Conservation (phyloP, 371 early-diverging fungal genomes). For the Encephalitozoon romaleae region DNA sequence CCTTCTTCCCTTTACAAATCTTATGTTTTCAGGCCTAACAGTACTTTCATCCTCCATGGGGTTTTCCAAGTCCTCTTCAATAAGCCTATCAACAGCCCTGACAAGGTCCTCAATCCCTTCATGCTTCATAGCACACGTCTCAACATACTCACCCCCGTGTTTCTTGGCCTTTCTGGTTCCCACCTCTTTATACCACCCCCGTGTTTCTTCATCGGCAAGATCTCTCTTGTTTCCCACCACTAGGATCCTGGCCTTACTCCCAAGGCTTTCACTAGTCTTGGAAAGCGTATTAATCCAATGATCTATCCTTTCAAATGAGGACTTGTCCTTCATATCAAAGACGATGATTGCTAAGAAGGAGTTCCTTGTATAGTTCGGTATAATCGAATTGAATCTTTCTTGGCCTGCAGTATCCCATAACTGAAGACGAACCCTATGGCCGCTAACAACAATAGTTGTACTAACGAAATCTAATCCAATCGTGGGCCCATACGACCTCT, state of each 20-base stretch:
- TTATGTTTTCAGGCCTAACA: background rate
- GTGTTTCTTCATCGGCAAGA: conserved; percentile 67
- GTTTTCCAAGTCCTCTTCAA: conserved; percentile 48
- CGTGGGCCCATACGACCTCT: conserved; percentile 69
- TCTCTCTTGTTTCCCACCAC: conserved; percentile 99
- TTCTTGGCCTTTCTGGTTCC: conserved; percentile 47
- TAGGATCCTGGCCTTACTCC: conserved; percentile 74
- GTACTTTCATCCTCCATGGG: conserved; percentile 30
- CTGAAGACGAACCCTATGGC: conserved; percentile 54
- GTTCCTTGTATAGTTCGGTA: conserved; percentile 93
- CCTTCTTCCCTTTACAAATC: background rate
- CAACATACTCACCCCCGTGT: conserved; percentile 49
- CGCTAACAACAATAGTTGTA: conserved; percentile 52
- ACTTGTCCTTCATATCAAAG: conserved; percentile 47
- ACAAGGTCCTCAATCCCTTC: conserved; percentile 53
- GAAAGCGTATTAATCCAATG: conserved; percentile 96
- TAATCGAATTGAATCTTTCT: conserved; percentile 65
- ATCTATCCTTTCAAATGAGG: conserved; percentile 67
- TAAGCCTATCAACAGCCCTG: conserved; percentile 33
- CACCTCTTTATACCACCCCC: conserved; percentile 2
- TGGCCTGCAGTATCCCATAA: conserved; percentile 63
- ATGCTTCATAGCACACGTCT: conserved; percentile 53
- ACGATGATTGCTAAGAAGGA: conserved; percentile 93
- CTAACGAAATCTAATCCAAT: conserved; percentile 97
- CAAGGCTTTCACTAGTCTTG: conserved; percentile 76